Evolutionary conservation across 2,329 filamentous ascomycete genomes (phyloP), one percentile per base, ranked within the genome.

Genomic region (Chrysoporthe cubensis): DNA sequence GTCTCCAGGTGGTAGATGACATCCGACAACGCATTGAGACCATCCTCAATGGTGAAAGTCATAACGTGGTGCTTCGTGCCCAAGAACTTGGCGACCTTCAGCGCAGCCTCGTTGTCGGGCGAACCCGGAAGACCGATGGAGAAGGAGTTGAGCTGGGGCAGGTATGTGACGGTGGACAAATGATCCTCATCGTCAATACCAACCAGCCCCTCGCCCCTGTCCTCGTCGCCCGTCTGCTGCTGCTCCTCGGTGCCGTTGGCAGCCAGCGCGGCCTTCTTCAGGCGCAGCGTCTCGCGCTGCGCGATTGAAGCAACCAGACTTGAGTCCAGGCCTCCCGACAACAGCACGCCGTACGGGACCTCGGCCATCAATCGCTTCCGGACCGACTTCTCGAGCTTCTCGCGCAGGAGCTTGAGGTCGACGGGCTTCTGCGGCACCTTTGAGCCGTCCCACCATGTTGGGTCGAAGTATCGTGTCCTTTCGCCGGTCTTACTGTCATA

Each of bases 1-100:
- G 93, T 93, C 84, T 99, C 96, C 70, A 99, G 89, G 82, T 99
- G 96, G 84, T 91, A 97, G 78, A 99, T 98, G 78, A 99, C 96
- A 79, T 99, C 96, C 46, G 93, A 96, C 8, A 99, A 88, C 21
- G 96, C 95, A 81, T 99, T 95, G 77, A 99, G 90, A 69, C 96
- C 96, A 77, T 99, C 96, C 80, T 99, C 93, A 67, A 99, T 91
- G 70, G 96, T 98, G 80, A 99, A 99, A 65, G 94, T 98, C 86
- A 99, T 96, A 75, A 94, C 93, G 82, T 99, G 94, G 80, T 99
- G 96, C 84, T 96, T 96, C 67, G 96, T 99, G 76, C 96, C 96
- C 54, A 99, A 88, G 85, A 97, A 99, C 79, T 95, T 92, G 76
- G 96, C 96, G 21, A 97, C 96, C 81, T 97, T 92, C 67, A 94